phyloP scores from a whole-genome alignment of 768 basidiomycete species.

The Pholiota microspora region DNA sequence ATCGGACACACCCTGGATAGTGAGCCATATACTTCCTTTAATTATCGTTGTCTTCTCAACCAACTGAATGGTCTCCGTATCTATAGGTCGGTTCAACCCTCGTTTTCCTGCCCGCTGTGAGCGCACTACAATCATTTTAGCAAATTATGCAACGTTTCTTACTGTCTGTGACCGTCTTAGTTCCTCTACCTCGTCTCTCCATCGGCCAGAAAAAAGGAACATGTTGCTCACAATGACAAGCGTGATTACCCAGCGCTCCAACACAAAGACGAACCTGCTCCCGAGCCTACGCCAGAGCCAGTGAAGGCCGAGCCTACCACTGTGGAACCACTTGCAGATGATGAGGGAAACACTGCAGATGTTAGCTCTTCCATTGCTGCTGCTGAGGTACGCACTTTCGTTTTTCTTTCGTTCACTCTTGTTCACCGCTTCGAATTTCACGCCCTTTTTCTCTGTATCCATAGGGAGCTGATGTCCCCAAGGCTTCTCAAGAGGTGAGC shows the following conservation, averaged over 20 bases:
- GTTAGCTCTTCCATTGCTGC: neutral
- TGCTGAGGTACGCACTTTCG: neutral
- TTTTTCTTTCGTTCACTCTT: neutral
- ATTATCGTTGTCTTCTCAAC: constrained; percentile 9
- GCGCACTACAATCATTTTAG: constrained; percentile 12
- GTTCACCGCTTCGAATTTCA: neutral
- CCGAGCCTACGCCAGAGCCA: constrained; percentile 7
- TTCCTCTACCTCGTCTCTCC: constrained; percentile 42
- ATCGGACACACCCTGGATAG: constrained; percentile 45
- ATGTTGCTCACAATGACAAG: constrained; percentile 33
- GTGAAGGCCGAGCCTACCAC: constrained; percentile 6
- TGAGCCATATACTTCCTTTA: constrained; percentile 22
- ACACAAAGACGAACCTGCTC: constrained; percentile 18
- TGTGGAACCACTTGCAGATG: constrained; percentile 1
- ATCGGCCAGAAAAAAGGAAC: constrained; percentile 31
- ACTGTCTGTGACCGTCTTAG: constrained; percentile 17
- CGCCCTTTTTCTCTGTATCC: neutral
- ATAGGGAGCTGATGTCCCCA: neutral
- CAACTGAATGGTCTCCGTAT: constrained; percentile 1
- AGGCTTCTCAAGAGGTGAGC: neutral
- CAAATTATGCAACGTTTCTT: constrained; percentile 5
- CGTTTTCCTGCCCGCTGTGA: constrained; percentile 40
- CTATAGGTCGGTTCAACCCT: constrained; percentile 38
- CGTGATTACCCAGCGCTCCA: constrained; percentile 29
- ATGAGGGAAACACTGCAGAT: constrained; percentile 1